These are phyloP conservation scores for Sclerotinia spermophila DNA, from an alignment of 2,329 filamentous ascomycete species.

Conservation along the genomic window DNA sequence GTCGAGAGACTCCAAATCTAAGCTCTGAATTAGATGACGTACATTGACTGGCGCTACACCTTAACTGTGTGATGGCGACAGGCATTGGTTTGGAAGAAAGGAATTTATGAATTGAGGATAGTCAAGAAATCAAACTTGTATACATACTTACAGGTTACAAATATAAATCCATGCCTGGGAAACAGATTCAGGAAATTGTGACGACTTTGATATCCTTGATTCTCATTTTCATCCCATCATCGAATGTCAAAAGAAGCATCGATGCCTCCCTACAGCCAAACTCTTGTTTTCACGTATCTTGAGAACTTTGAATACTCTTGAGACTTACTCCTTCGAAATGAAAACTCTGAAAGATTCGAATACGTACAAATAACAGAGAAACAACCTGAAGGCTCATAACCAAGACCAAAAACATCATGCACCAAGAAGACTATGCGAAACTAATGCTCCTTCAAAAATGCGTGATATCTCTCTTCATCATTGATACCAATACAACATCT, in stretches of 20 bases:
- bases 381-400: background rate
- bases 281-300: background rate
- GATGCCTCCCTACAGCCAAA: background rate
- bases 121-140: background rate
- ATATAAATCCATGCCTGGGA: conserved; percentile 13
- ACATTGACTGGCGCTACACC: conserved; percentile 15
- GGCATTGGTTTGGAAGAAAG: background rate
- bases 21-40: conserved; percentile 30
- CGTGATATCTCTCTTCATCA: background rate
- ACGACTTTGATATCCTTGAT: background rate
- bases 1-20: conserved; percentile 94
- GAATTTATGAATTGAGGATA: background rate
- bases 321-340: background rate
- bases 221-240: background rate
- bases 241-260: background rate
- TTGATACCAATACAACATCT: background rate
- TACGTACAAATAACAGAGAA: background rate
- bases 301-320: background rate
- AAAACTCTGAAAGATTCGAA: background rate
- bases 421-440: background rate
- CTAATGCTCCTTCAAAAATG: background rate
- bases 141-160: background rate
- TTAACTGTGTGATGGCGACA: conserved; percentile 16
- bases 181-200: background rate
- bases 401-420: background rate